Conservation (phyloP, 1,284 basidiomycete genomes). For the Gymnopus androsaceus region DNA sequence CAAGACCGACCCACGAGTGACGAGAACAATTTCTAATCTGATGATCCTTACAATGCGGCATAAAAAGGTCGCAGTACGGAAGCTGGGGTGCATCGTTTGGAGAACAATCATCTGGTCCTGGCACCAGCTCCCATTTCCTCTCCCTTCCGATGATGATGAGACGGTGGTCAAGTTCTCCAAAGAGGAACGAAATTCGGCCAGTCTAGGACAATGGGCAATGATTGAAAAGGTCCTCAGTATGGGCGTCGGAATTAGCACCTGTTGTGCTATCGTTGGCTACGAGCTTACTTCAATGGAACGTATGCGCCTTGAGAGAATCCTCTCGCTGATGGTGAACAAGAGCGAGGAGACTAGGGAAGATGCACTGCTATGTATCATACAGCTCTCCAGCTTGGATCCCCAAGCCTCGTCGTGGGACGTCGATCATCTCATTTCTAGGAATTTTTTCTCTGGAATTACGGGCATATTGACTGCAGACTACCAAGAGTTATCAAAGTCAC, state of each 20-base stretch:
- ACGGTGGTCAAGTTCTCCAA: slow-evolving; percentile 24
- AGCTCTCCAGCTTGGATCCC: slow-evolving; percentile 45
- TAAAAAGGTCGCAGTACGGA: slow-evolving; percentile 61
- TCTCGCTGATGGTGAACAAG: slow-evolving; percentile 57
- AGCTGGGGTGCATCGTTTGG: slow-evolving; percentile 62
- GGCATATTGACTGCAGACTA: slow-evolving; percentile 64
- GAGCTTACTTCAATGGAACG: slow-evolving; percentile 43
- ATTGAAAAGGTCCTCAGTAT: slow-evolving; percentile 57
- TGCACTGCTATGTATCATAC: slow-evolving; percentile 51
- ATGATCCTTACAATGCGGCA: slow-evolving; percentile 58
- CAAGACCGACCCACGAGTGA: slow-evolving; percentile 46
- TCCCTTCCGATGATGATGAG: slow-evolving; percentile 32
- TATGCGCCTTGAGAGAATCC: slow-evolving; percentile 43
- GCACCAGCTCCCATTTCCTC: slow-evolving; percentile 49
- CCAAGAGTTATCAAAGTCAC: slow-evolving; percentile 42
- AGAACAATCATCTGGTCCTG: slow-evolving; percentile 64
- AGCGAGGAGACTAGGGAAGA: slow-evolving; percentile 51
- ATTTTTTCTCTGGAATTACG: slow-evolving; percentile 57
- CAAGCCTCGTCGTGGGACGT: slow-evolving; percentile 41
- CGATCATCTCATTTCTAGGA: slow-evolving; percentile 52
- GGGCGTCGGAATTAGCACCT: slow-evolving; percentile 58
- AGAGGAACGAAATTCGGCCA: slow-evolving; percentile 30
- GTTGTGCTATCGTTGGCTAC: slow-evolving; percentile 53
- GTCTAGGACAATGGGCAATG: slow-evolving; percentile 50
- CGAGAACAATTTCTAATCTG: slow-evolving; percentile 49